Percentiles rank a stretch among this genome's conserved stretches.
Evolutionary conservation across 441 rosid genomes (phyloP).

Genomic region (Erysimum cheiri): DNA sequence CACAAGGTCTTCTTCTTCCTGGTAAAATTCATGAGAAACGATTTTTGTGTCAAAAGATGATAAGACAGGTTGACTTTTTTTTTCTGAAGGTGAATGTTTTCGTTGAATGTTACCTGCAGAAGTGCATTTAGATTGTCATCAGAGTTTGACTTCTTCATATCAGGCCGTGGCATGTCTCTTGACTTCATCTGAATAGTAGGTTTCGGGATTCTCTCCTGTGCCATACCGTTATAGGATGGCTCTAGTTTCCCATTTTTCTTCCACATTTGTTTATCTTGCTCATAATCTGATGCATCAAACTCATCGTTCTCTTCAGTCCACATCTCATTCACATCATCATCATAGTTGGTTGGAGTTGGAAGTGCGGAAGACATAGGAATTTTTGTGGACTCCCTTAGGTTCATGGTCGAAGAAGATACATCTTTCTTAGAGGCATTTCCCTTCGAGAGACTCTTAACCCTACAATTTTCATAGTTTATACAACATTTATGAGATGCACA

Average conservation of each 20-base stretch:
- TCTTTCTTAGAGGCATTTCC: conserved; percentile 91
- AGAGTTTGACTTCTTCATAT: conserved; percentile 48
- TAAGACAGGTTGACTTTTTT: background rate
- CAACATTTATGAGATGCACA: conserved; percentile 18
- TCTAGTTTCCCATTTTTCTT: conserved; percentile 77
- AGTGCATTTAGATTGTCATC: conserved; percentile 73
- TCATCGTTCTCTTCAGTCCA: conserved; percentile 88
- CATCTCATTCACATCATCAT: conserved; percentile 70
- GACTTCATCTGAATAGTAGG: conserved; percentile 48
- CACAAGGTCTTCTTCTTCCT: conserved; percentile 88
- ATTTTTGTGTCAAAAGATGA: conserved; percentile 4
- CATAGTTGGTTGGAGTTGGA: conserved; percentile 62
- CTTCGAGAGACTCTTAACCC: conserved; percentile 99
- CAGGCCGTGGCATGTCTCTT: conserved; percentile 56
- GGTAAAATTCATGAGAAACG: conserved; percentile 28
- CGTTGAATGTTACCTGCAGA: conserved; percentile 55
- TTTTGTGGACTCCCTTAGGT: conserved; percentile 76
- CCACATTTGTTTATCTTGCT: conserved; percentile 71
- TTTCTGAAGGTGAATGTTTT: conserved; percentile 4
- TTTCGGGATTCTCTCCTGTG: conserved; percentile 67
- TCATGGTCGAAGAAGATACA: conserved; percentile 67
- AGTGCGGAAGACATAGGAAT: conserved; percentile 68
- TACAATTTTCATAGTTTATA: conserved; percentile 41
- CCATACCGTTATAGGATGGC: conserved; percentile 49
- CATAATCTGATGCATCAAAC: conserved; percentile 73